Evolutionary conservation across 495 filamentous ascomycete species (phyloP).

Genomic region (Pseudevernia furfuracea): DNA sequence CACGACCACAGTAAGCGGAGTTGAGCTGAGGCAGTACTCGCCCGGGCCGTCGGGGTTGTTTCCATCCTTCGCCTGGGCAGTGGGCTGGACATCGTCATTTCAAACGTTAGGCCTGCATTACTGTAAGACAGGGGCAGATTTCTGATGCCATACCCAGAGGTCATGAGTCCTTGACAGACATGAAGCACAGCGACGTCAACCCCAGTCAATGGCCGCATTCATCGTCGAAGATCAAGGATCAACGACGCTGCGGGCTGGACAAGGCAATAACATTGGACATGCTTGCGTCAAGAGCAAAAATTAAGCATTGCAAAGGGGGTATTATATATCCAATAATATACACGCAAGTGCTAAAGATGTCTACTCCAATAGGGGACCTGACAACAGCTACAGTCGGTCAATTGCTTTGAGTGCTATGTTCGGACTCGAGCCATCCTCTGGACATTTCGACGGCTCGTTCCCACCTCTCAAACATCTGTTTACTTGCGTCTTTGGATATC

Average conservation of each 20-base stretch:
- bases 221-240: neutral
- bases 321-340: slow-evolving; percentile 21
- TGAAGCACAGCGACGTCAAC: neutral
- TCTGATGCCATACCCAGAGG: neutral
- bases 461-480: slow-evolving; percentile 72
- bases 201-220: neutral
- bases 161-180: neutral
- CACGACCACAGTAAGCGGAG: neutral
- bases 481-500: slow-evolving; percentile 52
- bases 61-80: neutral
- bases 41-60: neutral
- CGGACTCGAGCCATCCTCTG: slow-evolving; percentile 64
- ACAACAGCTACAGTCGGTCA: slow-evolving; percentile 12
- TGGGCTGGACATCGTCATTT: neutral
- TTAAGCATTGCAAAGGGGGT: slow-evolving; percentile 7
- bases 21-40: neutral
- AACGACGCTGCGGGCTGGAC: neutral
- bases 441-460: slow-evolving; percentile 84
- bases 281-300: neutral
- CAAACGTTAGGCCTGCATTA: neutral
- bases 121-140: neutral
- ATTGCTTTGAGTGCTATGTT: slow-evolving; percentile 29
- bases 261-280: neutral
- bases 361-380: slow-evolving; percentile 16
- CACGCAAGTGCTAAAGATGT: slow-evolving; percentile 20